Evolutionary conservation across 2,329 filamentous ascomycete genomes (phyloP).

Genomic region (Cercospora nicotianae): DNA sequence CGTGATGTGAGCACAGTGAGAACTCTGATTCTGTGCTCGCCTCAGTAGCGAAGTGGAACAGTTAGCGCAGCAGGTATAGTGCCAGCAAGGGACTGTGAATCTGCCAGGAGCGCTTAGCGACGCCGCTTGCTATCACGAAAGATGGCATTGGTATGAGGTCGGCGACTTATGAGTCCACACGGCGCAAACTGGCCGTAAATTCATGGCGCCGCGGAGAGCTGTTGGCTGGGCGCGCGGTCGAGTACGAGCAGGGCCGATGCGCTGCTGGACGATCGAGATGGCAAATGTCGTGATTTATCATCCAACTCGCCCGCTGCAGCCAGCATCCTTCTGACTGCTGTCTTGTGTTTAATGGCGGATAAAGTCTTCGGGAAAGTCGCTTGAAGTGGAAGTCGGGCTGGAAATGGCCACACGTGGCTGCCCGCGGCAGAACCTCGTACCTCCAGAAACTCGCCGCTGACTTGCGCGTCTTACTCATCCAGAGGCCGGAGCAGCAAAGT

Average conservation of each 20-base stretch:
- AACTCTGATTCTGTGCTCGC: neutral
- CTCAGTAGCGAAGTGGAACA: neutral
- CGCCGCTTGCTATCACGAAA: neutral
- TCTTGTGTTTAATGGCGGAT: neutral
- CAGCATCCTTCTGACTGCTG: neutral
- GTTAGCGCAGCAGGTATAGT: neutral
- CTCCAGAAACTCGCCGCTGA: neutral
- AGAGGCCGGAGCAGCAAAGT: neutral
- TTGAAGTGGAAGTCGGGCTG: neutral
- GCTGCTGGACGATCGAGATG: neutral
- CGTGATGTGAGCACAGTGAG: neutral
- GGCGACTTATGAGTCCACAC: neutral
- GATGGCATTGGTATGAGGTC: neutral
- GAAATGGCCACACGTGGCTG: neutral
- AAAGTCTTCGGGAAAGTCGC: neutral
- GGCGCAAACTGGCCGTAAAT: constrained; percentile 5
- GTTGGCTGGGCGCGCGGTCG: neutral
- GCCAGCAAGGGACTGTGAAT: neutral
- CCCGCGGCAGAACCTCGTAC: neutral
- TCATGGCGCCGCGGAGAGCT: constrained; percentile 10
- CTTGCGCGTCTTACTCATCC: neutral
- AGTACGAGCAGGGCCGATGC: neutral
- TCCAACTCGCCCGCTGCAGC: neutral
- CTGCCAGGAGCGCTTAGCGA: neutral
- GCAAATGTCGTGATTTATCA: constrained; percentile 5